A percentile compares a stretch with the other conserved stretches of the same genome.
Evolutionary conservation across 768 basidiomycete species (phyloP).

Genomic region (Russula sp.): DNA sequence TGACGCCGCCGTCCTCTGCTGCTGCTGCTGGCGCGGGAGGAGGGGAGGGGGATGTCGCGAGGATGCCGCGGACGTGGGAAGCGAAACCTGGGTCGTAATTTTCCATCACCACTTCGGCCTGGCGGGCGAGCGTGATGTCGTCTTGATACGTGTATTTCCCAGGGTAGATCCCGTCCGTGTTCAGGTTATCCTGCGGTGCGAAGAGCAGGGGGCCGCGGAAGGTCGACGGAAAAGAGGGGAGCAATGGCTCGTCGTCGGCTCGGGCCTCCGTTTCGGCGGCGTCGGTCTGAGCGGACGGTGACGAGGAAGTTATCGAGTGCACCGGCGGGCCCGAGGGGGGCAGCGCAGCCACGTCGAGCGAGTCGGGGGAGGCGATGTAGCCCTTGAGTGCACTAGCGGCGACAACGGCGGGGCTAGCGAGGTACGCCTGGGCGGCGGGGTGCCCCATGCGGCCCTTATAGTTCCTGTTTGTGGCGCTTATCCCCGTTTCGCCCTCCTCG

Average conservation of each 20-base stretch:
- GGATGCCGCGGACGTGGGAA: conserved; percentile 46
- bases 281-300: conserved; percentile 25
- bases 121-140: conserved; percentile 91
- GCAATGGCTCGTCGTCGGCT: conserved; percentile 51
- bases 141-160: conserved; percentile 99
- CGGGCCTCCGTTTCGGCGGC: conserved; percentile 27
- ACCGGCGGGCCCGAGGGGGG: conserved; percentile 49
- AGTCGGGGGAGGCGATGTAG: conserved; percentile 78
- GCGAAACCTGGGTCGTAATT: conserved; percentile 95
- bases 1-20: conserved; percentile 24
- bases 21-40: conserved; percentile 1
- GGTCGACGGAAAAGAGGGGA: conserved; percentile 73
- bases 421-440: conserved; percentile 91
- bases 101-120: conserved; percentile 98
- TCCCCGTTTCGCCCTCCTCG: conserved; percentile 92
- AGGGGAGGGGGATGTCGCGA: conserved; percentile 29
- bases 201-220: conserved; percentile 89
- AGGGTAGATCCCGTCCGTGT: conserved; percentile 97
- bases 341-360: conserved; percentile 47
- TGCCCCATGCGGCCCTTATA: conserved; percentile 99
- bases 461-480: conserved; percentile 97
- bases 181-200: conserved; percentile 93
- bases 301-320: conserved; percentile 44
- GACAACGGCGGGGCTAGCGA: conserved; percentile 95
- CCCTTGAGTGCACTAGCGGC: conserved; percentile 94